Evolutionary conservation across 352 stramenopile species (phyloP).

Genomic region (Thalassiosira livingstoniorum): DNA sequence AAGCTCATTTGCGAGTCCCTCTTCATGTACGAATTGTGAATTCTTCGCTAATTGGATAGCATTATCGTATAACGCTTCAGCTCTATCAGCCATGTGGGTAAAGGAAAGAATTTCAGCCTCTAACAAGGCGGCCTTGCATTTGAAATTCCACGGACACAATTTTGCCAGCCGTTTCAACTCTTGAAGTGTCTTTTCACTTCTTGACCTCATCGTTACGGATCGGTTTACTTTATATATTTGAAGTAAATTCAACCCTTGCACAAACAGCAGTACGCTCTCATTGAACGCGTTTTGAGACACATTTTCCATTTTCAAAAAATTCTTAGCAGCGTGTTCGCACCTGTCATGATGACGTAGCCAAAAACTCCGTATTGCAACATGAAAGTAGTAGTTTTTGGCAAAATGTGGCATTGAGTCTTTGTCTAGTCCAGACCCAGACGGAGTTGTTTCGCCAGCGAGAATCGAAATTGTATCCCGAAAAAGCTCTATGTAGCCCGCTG

Average conservation of each 20-base stretch:
- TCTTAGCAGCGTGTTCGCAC: constrained; percentile 38
- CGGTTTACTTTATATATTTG: constrained; percentile 6
- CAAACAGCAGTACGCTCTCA: constrained; percentile 25
- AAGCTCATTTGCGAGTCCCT: constrained; percentile 51
- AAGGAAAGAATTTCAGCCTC: constrained; percentile 43
- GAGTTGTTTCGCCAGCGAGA: constrained; percentile 24
- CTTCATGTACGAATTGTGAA: constrained; percentile 51
- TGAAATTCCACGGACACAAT: constrained; percentile 44
- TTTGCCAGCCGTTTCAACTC: constrained; percentile 1
- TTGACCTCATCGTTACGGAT: constrained; percentile 9
- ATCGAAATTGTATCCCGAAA: constrained; percentile 26
- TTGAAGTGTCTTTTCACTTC: constrained; percentile 22
- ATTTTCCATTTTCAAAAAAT: too few relatives aligned
- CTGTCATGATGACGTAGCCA: constrained; percentile 38
- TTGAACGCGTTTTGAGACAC: too few relatives aligned
- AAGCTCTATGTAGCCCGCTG: constrained; percentile 1
- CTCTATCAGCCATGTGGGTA: constrained; percentile 28
- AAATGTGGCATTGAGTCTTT: too few relatives aligned
- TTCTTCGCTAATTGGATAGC: constrained; percentile 30
- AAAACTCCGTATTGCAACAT: constrained; percentile 28
- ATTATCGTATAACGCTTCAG: constrained; percentile 35
- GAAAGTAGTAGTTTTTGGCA: too few relatives aligned
- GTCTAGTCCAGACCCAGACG: constrained; percentile 7
- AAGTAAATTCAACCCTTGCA: constrained; percentile 36
- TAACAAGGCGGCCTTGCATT: constrained; percentile 43